These are phyloP conservation scores for Trichopus zeylanicus DNA, from an alignment of 116 monocot genomes.

Conservation along the genomic window DNA sequence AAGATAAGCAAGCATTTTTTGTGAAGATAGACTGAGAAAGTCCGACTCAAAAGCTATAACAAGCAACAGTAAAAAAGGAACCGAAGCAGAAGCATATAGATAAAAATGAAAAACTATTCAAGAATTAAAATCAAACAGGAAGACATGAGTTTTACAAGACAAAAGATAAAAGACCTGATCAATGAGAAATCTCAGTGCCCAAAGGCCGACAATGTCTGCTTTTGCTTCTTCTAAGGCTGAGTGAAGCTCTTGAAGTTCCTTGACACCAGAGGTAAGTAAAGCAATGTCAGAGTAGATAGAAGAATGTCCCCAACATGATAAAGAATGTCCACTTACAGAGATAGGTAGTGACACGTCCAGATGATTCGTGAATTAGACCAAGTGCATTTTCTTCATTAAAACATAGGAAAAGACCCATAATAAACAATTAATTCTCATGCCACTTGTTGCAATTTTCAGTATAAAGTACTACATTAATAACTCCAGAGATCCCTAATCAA, in stretches of 20 bases:
- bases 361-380: no score
- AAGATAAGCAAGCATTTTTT: no score
- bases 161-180: constrained; percentile 43
- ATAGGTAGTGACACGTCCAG: neutral
- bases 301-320: neutral
- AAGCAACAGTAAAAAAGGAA: neutral
- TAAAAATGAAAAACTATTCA: neutral
- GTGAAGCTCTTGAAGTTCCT: constrained; percentile 97
- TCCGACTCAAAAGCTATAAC: neutral
- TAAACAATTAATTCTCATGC: no score
- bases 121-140: neutral
- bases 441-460: neutral
- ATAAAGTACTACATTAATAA: no score
- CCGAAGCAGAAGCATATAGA: neutral
- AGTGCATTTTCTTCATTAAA: neutral
- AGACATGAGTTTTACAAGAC: neutral
- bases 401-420: no score
- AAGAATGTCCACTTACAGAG: neutral
- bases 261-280: constrained; percentile 8
- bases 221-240: constrained; percentile 96
- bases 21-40: no score
- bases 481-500: no score
- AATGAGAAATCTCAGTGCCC: constrained; percentile 88
- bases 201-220: constrained; percentile 98
- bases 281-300: constrained; percentile 5